Percentiles rank a stretch among this genome's conserved stretches.
Conservation (phyloP, 306 rosid species). For the Rosa persica region DNA sequence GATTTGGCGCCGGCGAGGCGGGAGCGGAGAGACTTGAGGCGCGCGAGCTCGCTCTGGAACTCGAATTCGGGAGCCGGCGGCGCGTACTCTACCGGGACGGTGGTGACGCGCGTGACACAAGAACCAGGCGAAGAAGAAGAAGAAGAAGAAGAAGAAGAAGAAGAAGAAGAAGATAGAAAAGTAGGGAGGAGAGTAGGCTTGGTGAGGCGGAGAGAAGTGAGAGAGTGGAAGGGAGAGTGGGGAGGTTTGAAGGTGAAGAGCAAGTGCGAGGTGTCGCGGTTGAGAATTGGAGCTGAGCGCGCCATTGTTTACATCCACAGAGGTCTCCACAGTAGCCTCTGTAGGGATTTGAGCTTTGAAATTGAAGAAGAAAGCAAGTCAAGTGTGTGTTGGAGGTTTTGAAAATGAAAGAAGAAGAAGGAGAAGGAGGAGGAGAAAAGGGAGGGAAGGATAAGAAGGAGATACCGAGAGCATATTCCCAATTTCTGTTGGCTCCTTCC, state of each 20-base stretch:
- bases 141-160: constrained; percentile 24
- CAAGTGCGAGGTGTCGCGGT: constrained; percentile 32
- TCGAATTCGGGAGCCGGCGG: constrained; percentile 55
- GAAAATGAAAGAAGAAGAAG: background rate
- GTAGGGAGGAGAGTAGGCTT: constrained; percentile 27
- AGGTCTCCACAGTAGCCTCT: background rate
- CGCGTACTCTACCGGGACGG: constrained; percentile 60
- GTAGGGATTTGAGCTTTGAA: background rate
- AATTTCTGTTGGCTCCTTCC: background rate
- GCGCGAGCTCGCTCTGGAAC: constrained; percentile 56
- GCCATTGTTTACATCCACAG: constrained; percentile 39
- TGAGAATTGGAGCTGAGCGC: constrained; percentile 46
- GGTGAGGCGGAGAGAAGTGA: constrained; percentile 31
- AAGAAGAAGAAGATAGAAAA: constrained; percentile 20
- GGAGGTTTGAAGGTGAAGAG: constrained; percentile 43
- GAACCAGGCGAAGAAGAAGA: constrained; percentile 30
- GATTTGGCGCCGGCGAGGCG: constrained; percentile 38
- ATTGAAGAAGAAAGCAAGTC: background rate
- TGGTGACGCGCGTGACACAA: constrained; percentile 52
- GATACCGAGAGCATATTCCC: constrained; percentile 51
- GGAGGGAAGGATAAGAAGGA: constrained; percentile 14
- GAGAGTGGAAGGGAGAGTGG: constrained; percentile 21
- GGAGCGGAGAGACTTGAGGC: constrained; percentile 55
- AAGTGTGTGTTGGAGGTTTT: background rate
- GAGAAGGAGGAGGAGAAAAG: background rate